Percentiles rank a stretch among this genome's conserved stretches.
Evolutionary conservation across 2,329 filamentous ascomycete species (phyloP).

Genomic region (Cladosporium halotolerans): DNA sequence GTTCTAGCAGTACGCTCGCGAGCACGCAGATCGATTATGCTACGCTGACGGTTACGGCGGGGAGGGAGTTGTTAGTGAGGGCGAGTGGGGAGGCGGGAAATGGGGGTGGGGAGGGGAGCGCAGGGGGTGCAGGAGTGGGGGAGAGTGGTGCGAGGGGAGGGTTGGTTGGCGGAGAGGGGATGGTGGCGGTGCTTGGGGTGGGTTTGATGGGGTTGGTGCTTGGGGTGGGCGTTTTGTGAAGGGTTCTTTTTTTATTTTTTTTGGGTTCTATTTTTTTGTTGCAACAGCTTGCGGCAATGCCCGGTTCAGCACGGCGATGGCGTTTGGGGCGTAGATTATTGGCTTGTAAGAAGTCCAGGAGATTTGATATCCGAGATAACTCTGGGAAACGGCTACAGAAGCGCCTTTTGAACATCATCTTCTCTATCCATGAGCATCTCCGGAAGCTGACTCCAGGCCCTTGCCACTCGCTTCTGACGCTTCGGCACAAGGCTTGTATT

Average conservation of each 20-base stretch:
- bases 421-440: no score
- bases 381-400: no score
- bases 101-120: background rate
- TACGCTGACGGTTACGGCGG: conserved; percentile 25
- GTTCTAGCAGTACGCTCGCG: conserved; percentile 25
- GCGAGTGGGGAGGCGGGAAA: background rate
- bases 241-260: background rate
- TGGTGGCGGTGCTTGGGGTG: background rate
- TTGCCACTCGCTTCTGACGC: no score
- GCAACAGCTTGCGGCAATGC: background rate
- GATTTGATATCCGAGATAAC: no score
- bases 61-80: conserved; percentile 3
- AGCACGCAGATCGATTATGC: conserved; percentile 23
- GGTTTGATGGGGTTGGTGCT: background rate
- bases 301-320: background rate
- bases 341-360: no score
- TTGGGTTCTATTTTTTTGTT: background rate
- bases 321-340: background rate
- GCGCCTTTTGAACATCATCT: no score
- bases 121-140: background rate
- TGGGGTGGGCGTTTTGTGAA: background rate
- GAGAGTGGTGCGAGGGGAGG: background rate
- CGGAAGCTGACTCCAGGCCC: no score
- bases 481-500: no score
- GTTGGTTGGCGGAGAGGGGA: background rate